Conservation (phyloP, 176 grass and related monocot species). For the Puccinellia tenuiflora region DNA sequence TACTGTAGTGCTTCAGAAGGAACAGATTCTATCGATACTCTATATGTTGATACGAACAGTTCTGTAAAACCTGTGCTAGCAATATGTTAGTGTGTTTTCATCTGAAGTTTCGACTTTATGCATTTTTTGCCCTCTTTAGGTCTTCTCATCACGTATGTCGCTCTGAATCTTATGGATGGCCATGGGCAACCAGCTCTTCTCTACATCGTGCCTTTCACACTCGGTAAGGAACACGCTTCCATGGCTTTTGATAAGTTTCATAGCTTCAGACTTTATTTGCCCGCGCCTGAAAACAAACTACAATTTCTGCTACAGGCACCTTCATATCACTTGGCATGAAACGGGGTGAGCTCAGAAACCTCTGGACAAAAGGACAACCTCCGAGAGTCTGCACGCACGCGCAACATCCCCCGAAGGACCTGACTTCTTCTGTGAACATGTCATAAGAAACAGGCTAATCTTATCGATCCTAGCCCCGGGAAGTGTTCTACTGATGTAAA, state of each 20-base stretch:
- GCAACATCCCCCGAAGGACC: constrained; percentile 8
- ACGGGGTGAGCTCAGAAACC: constrained; percentile 73
- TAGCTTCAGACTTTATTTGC: no score
- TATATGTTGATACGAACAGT: not conserved
- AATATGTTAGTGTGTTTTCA: not conserved
- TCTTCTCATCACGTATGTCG: constrained; percentile 85
- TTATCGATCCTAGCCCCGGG: no score
- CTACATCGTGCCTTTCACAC: constrained; percentile 95
- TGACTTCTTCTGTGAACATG: not conserved
- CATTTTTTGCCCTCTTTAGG: constrained; percentile 23
- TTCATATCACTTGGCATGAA: constrained; percentile 65
- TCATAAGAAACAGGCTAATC: not conserved
- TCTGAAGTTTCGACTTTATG: not conserved
- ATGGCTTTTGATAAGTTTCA: not conserved
- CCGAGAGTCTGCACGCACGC: constrained; percentile 61
- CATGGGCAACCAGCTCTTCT: constrained; percentile 93
- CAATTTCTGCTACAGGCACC: constrained; percentile 41
- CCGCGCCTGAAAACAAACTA: no score
- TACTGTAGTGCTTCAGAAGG: not conserved
- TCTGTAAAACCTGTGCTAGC: not conserved
- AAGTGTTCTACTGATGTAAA: no score
- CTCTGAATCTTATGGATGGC: constrained; percentile 96
- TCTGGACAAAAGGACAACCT: constrained; percentile 86
- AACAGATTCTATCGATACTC: not conserved
- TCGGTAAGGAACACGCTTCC: constrained; percentile 42